Evolutionary conservation across 306 rosid species (phyloP).

Genomic region (Hippophae gyantsensis): DNA sequence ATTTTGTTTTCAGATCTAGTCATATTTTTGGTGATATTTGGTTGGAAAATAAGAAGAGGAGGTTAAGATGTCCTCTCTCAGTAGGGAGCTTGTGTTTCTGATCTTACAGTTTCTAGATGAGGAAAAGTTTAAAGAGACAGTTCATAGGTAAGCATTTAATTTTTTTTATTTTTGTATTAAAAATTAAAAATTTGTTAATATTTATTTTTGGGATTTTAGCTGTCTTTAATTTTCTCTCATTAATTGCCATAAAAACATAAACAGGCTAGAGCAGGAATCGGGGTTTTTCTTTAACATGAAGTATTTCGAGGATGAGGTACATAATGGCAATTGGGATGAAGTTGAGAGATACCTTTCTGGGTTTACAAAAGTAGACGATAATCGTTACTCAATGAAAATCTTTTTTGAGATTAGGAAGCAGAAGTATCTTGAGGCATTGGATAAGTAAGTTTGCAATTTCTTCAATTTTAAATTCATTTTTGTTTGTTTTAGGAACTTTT

Average conservation of each 20-base stretch:
- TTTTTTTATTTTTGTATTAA: too few relatives aligned
- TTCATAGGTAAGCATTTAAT: slow-evolving; percentile 68
- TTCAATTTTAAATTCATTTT: slow-evolving; percentile 6
- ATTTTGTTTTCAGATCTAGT: slow-evolving; percentile 65
- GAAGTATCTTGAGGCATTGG: slow-evolving; percentile 93
- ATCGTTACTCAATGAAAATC: slow-evolving; percentile 95
- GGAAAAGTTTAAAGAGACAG: slow-evolving; percentile 98
- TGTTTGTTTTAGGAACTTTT: slow-evolving; percentile 5
- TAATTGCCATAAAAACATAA: slow-evolving; percentile 16
- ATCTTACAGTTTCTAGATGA: slow-evolving; percentile 98
- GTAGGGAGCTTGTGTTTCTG: slow-evolving; percentile 98
- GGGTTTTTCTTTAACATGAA: slow-evolving; percentile 98
- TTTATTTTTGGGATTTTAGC: slow-evolving; percentile 8
- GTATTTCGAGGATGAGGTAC: slow-evolving; percentile 98
- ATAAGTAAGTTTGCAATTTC: slow-evolving; percentile 56
- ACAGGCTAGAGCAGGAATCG: slow-evolving; percentile 94
- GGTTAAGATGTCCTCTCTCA: slow-evolving; percentile 80
- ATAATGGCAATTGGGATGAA: slow-evolving; percentile 97
- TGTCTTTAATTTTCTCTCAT: slow-evolving; percentile 22
- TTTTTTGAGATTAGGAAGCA: slow-evolving; percentile 98
- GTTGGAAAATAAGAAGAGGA: slow-evolving; percentile 33
- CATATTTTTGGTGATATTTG: slow-evolving; percentile 31
- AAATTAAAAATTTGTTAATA: neutral
- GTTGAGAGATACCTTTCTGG: slow-evolving; percentile 95
- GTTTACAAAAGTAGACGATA: slow-evolving; percentile 94